Conservation (phyloP, 78 protist genomes). For the Protostelium mycophagum region DNA sequence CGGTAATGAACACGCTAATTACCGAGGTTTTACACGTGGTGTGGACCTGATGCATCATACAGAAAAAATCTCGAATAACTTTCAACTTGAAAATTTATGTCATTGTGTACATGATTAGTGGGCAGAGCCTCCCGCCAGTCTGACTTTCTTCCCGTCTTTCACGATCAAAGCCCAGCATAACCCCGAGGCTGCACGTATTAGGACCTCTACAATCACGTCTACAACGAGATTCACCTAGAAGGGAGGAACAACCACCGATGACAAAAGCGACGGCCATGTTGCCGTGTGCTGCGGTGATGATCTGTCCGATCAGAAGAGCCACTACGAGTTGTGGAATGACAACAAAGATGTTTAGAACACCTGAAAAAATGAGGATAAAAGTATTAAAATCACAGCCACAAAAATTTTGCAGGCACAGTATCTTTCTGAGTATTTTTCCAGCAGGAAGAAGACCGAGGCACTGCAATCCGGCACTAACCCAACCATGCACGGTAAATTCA, state of each 20-base stretch:
- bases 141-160: background rate
- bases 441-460: too few relatives aligned
- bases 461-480: constrained; percentile 47
- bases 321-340: constrained; percentile 57
- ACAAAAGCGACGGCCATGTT: background rate
- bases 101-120: too few relatives aligned
- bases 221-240: background rate
- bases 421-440: too few relatives aligned
- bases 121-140: background rate
- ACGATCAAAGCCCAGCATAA: background rate
- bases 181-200: background rate
- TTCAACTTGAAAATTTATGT: too few relatives aligned
- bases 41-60: too few relatives aligned
- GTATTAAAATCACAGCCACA: too few relatives aligned
- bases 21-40: too few relatives aligned
- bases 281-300: constrained; percentile 7
- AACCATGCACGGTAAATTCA: background rate
- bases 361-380: too few relatives aligned
- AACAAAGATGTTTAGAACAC: constrained; percentile 43
- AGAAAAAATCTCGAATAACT: too few relatives aligned
- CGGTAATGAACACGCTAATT: too few relatives aligned
- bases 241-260: background rate
- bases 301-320: constrained; percentile 36
- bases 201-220: background rate
- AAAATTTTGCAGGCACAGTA: too few relatives aligned